These are phyloP conservation scores for Malassezia dermatis DNA, from an alignment of 1,284 basidiomycete species.

Conservation along the genomic window DNA sequence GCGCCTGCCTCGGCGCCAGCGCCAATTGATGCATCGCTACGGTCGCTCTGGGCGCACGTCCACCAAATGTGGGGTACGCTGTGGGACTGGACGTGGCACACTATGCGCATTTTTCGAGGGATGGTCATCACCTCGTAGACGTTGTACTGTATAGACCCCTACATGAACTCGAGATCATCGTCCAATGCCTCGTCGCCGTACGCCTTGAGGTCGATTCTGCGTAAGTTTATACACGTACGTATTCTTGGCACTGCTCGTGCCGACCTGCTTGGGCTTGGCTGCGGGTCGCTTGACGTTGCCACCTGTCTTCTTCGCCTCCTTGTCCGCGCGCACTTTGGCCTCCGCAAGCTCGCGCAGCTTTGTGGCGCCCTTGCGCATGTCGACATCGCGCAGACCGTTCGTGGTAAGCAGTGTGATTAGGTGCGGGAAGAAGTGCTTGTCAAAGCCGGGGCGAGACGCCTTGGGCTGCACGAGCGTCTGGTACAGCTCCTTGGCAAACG, in stretches of 20 bases:
- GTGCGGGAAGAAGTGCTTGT: constrained; percentile 39
- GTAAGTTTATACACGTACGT: constrained; percentile 15
- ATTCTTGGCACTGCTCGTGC: constrained; percentile 40
- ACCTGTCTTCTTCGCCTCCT: constrained; percentile 36
- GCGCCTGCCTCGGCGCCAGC: background rate
- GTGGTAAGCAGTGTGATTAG: constrained; percentile 22
- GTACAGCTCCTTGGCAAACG: constrained; percentile 25
- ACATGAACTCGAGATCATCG: constrained; percentile 47
- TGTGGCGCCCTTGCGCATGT: constrained; percentile 33
- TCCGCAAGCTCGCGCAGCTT: constrained; percentile 39
- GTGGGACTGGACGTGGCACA: background rate
- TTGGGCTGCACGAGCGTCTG: constrained; percentile 30
- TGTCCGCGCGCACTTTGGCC: constrained; percentile 37
- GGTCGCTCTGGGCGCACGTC: background rate
- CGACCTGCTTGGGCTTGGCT: constrained; percentile 36
- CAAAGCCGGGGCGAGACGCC: constrained; percentile 32
- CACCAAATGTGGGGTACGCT: background rate
- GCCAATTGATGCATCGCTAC: background rate
- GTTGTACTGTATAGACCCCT: constrained; percentile 12
- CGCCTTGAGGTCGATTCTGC: constrained; percentile 33
- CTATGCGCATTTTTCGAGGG: background rate
- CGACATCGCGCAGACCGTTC: constrained; percentile 34
- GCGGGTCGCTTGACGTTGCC: constrained; percentile 16
- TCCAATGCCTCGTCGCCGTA: constrained; percentile 45
- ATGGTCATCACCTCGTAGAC: constrained; percentile 7